Conservation (phyloP, 192 early-diverging fungal species). For the Backusella westeae region DNA sequence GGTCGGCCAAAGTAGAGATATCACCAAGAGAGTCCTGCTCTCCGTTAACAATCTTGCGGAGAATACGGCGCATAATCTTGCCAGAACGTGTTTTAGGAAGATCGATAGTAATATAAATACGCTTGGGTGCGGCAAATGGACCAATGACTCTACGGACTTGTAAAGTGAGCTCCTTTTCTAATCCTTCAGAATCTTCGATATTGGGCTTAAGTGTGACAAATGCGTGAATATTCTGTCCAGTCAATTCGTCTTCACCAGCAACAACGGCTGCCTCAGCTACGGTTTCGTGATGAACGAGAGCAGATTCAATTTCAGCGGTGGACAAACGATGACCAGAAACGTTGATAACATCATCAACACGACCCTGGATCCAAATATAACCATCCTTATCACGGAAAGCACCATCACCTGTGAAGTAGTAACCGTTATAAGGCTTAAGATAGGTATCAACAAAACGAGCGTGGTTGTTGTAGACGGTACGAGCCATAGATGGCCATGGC, state of each 20-base stretch:
- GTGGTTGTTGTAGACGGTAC: conserved; percentile 90
- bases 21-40: conserved; percentile 87
- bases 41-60: conserved; percentile 87
- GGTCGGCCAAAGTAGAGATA: conserved; percentile 84
- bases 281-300: conserved; percentile 72
- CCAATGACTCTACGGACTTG: conserved; percentile 88
- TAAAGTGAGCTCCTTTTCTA: conserved; percentile 59
- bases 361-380: conserved; percentile 94
- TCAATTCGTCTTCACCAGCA: conserved; percentile 81
- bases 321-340: conserved; percentile 91
- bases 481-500: conserved; percentile 89
- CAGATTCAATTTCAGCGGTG: conserved; percentile 92
- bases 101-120: conserved; percentile 79
- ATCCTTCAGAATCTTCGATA: conserved; percentile 41
- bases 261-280: conserved; percentile 93
- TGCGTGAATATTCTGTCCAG: conserved; percentile 85
- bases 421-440: conserved; percentile 81
- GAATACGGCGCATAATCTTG: conserved; percentile 94
- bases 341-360: conserved; percentile 89
- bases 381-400: conserved; percentile 88
- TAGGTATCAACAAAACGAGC: conserved; percentile 91
- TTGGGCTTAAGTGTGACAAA: conserved; percentile 78
- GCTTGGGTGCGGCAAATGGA: conserved; percentile 89
- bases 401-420: conserved; percentile 97
- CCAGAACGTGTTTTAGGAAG: conserved; percentile 95